These are phyloP conservation scores for Zopfochytrium polystomum DNA, from an alignment of 371 early-diverging fungal species.

Conservation along the genomic window DNA sequence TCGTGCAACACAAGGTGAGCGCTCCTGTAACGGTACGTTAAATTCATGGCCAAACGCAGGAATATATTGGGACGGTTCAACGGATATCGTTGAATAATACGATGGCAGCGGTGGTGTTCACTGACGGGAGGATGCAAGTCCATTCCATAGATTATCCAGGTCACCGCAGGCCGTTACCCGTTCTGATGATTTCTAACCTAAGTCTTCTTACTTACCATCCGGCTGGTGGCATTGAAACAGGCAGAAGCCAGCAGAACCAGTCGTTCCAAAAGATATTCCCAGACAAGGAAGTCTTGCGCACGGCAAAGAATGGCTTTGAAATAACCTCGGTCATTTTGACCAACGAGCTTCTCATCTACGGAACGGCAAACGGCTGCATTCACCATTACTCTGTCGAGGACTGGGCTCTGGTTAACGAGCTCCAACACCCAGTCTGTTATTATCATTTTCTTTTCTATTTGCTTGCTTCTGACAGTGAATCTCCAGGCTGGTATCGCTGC, in stretches of 20 bases:
- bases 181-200: not conserved
- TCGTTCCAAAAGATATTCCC: constrained; percentile 23
- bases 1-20: constrained; percentile 3
- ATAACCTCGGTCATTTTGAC: constrained; percentile 40
- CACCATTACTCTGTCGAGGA: constrained; percentile 38
- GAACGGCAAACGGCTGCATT: constrained; percentile 34
- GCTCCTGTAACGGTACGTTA: too few relatives aligned
- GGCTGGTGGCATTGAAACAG: not conserved
- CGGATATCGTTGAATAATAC: constrained; percentile 26
- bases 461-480: not conserved
- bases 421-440: constrained; percentile 33
- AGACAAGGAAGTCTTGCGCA: constrained; percentile 10
- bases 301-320: constrained; percentile 2
- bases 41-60: constrained; percentile 15
- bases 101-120: constrained; percentile 33
- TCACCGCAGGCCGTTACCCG: not conserved
- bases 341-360: constrained; percentile 43
- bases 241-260: constrained; percentile 1
- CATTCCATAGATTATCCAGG: constrained; percentile 33
- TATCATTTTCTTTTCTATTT: not conserved
- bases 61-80: constrained; percentile 27
- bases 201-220: too few relatives aligned
- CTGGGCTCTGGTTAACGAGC: constrained; percentile 38
- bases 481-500: constrained; percentile 24
- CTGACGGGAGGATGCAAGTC: constrained; percentile 38